These are phyloP conservation scores for Monilinia polystroma DNA, from an alignment of 2,329 filamentous ascomycete genomes.

Conservation along the genomic window DNA sequence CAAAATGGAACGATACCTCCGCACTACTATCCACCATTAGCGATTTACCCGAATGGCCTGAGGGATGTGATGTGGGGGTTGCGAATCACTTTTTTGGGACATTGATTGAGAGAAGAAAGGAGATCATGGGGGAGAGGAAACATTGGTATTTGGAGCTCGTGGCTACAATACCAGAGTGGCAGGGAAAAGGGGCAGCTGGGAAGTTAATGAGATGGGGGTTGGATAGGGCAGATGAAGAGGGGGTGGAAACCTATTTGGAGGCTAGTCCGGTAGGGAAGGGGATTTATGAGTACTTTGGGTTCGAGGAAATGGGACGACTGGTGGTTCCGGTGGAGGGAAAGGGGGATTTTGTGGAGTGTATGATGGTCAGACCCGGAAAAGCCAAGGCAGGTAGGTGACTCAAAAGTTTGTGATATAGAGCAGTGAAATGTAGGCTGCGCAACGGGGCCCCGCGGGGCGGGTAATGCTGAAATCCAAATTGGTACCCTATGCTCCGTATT, in stretches of 20 bases:
- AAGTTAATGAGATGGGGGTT: slow-evolving; percentile 50
- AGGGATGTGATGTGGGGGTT: slow-evolving; percentile 42
- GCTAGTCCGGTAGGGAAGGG: slow-evolving; percentile 49
- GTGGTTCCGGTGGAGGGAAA: slow-evolving; percentile 42
- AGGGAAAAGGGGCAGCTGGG: slow-evolving; percentile 48
- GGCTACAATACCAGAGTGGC: slow-evolving; percentile 45
- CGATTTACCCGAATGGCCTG: slow-evolving; percentile 43
- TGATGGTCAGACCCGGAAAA: slow-evolving; percentile 32
- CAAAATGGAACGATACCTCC: slow-evolving; percentile 48
- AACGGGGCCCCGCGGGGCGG: too few relatives aligned
- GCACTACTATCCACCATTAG: slow-evolving; percentile 32
- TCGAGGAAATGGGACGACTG: slow-evolving; percentile 44
- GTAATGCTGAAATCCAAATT: too few relatives aligned
- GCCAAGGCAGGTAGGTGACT: neutral
- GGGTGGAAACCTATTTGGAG: slow-evolving; percentile 50
- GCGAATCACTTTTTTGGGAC: slow-evolving; percentile 46
- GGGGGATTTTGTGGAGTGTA: slow-evolving; percentile 37
- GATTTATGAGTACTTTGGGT: slow-evolving; percentile 52
- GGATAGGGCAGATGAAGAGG: slow-evolving; percentile 46
- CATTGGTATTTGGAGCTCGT: slow-evolving; percentile 53
- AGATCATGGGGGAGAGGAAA: slow-evolving; percentile 44
- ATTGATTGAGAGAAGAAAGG: slow-evolving; percentile 41
- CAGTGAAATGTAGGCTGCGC: too few relatives aligned
- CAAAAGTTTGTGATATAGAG: neutral
- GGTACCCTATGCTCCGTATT: too few relatives aligned